Base-by-base conservation (phyloP, 768 basidiomycete genomes). In the Termitomyces sp. region DNA sequence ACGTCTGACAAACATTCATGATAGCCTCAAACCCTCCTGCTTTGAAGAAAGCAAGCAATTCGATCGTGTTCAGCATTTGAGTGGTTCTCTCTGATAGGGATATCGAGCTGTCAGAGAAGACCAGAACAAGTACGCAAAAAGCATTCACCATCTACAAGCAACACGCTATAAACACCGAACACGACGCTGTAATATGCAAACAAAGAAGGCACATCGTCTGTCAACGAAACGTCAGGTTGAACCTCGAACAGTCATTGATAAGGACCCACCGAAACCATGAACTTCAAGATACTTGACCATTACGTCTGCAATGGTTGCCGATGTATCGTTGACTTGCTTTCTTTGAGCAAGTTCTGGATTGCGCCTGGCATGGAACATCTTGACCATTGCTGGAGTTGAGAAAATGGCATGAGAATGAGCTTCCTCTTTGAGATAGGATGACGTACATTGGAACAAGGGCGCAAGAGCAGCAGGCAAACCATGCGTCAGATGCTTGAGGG, bases 391-490 rank as follows among this genome's bases (percentile, higher is more conserved):
- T 95, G 55, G 22, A 33, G 24, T 55, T 37, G 9, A 31, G 31
- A 41, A 5, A 41, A 41, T 24, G 27, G 1, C n/a, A 51, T 58
- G 1, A 55, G 36, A 3, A 51, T 11, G 27, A 27, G 34, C 16
- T 22, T 48, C 8, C 15, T 30, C 1, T 5, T 9, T 13, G 15
- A 15, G 5, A 30, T 8, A 12, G 44, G n/a, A 53, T 13, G 6
- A 54, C 37, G 58, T 71, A 93, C 94, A 85, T 81, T 93, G 92
- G 73, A 94, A 92, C 72, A 97, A 89, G 1, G 93, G 90, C 2
- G 86, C 82, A 58, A 95, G 72, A 2, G 86, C 80, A 37, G 80
- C 83, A 0, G 93, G 91, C 52, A 95, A 77, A 30, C 90, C 87
- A 61, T 86, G 86, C 0, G 89, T 86, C 44, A 95, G 74, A 65